A percentile compares a stretch with the other conserved stretches of the same genome.
These are phyloP conservation scores for Arctium minus DNA, from an alignment of 129 eudicot genomes.

Conservation along the genomic window DNA sequence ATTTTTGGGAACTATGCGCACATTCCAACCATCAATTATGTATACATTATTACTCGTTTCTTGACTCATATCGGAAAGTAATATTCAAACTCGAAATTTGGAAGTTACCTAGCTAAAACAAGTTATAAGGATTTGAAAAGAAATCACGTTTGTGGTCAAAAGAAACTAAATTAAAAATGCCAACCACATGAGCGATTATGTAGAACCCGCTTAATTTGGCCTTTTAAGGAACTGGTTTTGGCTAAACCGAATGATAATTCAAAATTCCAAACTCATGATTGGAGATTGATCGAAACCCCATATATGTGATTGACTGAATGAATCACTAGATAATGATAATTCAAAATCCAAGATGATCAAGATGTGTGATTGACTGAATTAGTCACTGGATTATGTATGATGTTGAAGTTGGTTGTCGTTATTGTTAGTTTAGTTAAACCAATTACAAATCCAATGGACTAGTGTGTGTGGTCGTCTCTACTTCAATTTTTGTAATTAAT, in stretches of 20 bases:
- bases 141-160: neutral
- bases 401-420: neutral
- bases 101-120: neutral
- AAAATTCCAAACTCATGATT: too few species aligned
- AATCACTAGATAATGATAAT: neutral
- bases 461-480: neutral
- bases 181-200: neutral
- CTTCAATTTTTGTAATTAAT: neutral
- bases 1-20: slow-evolving; percentile 12
- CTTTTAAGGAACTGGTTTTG: neutral
- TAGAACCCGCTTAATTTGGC: neutral
- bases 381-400: neutral
- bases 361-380: neutral
- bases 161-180: neutral
- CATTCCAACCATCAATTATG: neutral
- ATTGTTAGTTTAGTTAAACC: neutral
- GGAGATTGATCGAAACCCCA: too few species aligned
- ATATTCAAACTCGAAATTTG: neutral
- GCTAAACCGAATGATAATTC: neutral
- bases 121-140: neutral
- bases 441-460: neutral
- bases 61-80: neutral
- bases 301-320: too few species aligned
- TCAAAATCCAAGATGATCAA: neutral
- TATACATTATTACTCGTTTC: neutral